These are phyloP conservation scores for Cryptococcus hybrid DNA, from an alignment of 1,284 basidiomycete genomes.

Conservation along the genomic window DNA sequence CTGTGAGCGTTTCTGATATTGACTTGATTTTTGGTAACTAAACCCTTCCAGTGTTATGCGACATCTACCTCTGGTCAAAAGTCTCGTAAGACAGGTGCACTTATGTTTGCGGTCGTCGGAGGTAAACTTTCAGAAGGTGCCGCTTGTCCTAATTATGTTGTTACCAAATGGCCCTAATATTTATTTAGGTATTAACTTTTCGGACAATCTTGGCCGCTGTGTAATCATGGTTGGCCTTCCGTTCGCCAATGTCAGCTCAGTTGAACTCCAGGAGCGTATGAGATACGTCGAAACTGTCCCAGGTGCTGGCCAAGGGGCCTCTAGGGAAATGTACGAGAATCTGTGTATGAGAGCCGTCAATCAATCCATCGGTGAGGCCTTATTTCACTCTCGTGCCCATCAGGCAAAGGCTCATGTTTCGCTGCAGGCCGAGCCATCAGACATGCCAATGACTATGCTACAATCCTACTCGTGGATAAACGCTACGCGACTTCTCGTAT, in stretches of 20 bases:
- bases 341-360: slow-evolving; percentile 97
- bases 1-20: slow-evolving; percentile 11
- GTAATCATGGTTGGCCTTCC: slow-evolving; percentile 90
- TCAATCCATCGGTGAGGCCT: slow-evolving; percentile 80
- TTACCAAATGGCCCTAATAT: neutral
- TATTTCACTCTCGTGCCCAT: neutral
- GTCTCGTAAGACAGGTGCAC: slow-evolving; percentile 58
- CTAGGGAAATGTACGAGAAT: slow-evolving; percentile 73
- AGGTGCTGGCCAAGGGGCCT: slow-evolving; percentile 65
- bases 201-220: slow-evolving; percentile 81
- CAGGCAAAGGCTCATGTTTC: slow-evolving; percentile 3
- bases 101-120: slow-evolving; percentile 90
- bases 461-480: slow-evolving; percentile 73
- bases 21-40: slow-evolving; percentile 1
- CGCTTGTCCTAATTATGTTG: neutral
- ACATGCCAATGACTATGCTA: slow-evolving; percentile 82
- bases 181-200: slow-evolving; percentile 75
- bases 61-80: slow-evolving; percentile 8
- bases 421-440: slow-evolving; percentile 78
- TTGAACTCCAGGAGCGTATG: slow-evolving; percentile 89
- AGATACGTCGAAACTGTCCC: slow-evolving; percentile 63
- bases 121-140: slow-evolving; percentile 90
- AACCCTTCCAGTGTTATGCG: slow-evolving; percentile 10
- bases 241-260: slow-evolving; percentile 86
- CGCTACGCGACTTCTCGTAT: slow-evolving; percentile 70